Evolutionary conservation across 192 early-diverging fungal genomes (phyloP).

Genomic region (Mortierella hygrophila): DNA sequence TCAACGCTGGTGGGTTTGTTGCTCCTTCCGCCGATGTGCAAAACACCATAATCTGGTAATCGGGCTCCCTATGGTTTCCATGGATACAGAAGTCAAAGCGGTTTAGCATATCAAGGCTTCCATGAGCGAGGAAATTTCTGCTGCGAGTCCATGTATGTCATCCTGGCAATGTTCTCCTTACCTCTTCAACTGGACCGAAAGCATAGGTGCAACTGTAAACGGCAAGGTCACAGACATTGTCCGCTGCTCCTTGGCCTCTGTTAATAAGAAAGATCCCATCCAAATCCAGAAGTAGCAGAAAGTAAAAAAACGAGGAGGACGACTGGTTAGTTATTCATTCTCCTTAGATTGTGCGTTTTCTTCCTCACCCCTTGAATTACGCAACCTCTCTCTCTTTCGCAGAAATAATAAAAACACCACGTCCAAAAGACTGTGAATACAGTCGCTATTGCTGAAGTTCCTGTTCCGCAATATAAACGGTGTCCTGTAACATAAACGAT

Average conservation of each 20-base stretch:
- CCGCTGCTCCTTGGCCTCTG: slow-evolving; percentile 53
- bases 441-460: not conserved
- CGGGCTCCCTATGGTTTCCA: slow-evolving; percentile 20
- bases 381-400: not conserved
- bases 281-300: not conserved
- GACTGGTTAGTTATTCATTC: slow-evolving; percentile 1
- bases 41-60: slow-evolving; percentile 59
- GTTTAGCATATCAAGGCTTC: not conserved
- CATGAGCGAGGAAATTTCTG: too few relatives aligned
- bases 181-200: slow-evolving; percentile 37
- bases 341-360: not conserved
- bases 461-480: too few relatives aligned
- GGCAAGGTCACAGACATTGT: slow-evolving; percentile 24
- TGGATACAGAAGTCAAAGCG: not conserved
- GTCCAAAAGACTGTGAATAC: not conserved
- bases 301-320: not conserved
- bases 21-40: slow-evolving; percentile 43
- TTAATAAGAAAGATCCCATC: not conserved
- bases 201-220: slow-evolving; percentile 35
- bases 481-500: too few relatives aligned
- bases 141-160: not conserved
- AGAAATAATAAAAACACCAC: not conserved
- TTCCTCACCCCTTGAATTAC: not conserved
- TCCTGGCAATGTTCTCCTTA: slow-evolving; percentile 9
- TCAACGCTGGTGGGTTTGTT: slow-evolving; percentile 20